Percentiles rank a stretch among this genome's conserved stretches.
phyloP scores from a whole-genome alignment of 2,329 filamentous ascomycete genomes.

The Emmonsiellopsis sp. region DNA sequence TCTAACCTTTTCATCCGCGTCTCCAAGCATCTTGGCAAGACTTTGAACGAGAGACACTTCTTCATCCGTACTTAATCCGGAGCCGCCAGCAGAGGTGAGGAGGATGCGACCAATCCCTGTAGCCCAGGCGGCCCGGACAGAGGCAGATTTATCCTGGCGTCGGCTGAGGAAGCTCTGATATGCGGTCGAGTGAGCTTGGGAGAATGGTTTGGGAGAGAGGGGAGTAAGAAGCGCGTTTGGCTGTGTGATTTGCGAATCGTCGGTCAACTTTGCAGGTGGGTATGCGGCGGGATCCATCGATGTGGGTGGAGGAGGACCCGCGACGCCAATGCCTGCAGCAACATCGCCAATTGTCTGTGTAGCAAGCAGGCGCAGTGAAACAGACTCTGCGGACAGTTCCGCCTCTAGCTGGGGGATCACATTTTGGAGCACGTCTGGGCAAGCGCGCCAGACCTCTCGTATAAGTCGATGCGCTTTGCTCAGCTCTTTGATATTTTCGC shows the following conservation, averaged over 20 bases:
- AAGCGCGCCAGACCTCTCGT: slow-evolving; percentile 86
- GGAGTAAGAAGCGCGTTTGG: slow-evolving; percentile 66
- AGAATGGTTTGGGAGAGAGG: slow-evolving; percentile 79
- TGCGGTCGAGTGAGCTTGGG: slow-evolving; percentile 65
- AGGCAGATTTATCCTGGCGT: slow-evolving; percentile 73
- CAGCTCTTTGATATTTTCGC: slow-evolving; percentile 78
- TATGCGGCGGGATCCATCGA: slow-evolving; percentile 73
- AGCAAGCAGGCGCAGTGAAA: slow-evolving; percentile 74
- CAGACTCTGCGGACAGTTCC: slow-evolving; percentile 81
- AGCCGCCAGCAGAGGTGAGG: slow-evolving; percentile 81
- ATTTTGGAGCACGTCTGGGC: slow-evolving; percentile 78
- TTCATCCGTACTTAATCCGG: slow-evolving; percentile 75
- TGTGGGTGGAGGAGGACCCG: slow-evolving; percentile 67
- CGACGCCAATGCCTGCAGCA: slow-evolving; percentile 84
- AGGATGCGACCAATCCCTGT: slow-evolving; percentile 76
- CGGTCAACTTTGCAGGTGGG: slow-evolving; percentile 48
- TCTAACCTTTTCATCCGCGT: slow-evolving; percentile 84
- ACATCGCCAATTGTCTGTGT: slow-evolving; percentile 94
- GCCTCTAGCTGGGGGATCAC: slow-evolving; percentile 90
- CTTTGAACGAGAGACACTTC: slow-evolving; percentile 64
- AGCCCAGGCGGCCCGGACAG: slow-evolving; percentile 79
- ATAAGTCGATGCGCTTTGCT: slow-evolving; percentile 83
- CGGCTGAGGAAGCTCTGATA: slow-evolving; percentile 81
- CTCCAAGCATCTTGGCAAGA: slow-evolving; percentile 71
- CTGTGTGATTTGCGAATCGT: slow-evolving; percentile 42